Conservation (phyloP, 2,329 filamentous ascomycete species). For the Alternaria hordeiaustralica region DNA sequence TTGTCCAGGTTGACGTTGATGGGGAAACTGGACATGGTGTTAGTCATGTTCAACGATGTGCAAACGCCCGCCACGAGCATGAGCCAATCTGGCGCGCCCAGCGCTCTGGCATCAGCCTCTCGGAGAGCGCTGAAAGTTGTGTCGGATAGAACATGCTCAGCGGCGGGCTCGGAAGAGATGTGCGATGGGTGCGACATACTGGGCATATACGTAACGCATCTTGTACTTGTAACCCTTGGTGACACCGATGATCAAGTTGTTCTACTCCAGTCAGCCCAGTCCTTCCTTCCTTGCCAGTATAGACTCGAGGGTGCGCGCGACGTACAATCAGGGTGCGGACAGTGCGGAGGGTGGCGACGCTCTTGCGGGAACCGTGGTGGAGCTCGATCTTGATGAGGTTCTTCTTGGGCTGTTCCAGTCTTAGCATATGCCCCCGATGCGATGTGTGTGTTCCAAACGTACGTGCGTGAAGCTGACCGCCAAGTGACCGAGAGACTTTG, state of each 20-base stretch:
- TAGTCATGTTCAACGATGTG: slow-evolving; percentile 16
- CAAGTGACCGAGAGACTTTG: slow-evolving; percentile 95
- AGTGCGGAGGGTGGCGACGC: slow-evolving; percentile 95
- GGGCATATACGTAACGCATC: slow-evolving; percentile 99
- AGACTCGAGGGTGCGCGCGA: slow-evolving; percentile 14
- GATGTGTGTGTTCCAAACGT: slow-evolving; percentile 18
- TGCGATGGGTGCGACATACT: slow-evolving; percentile 51
- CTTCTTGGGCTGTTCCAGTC: slow-evolving; percentile 66
- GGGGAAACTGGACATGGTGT: slow-evolving; percentile 70
- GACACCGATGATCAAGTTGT: slow-evolving; percentile 98
- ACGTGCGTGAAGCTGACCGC: slow-evolving; percentile 89
- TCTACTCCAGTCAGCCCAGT: slow-evolving; percentile 48
- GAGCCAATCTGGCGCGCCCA: background rate
- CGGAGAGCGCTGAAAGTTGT: background rate
- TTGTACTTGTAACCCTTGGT: slow-evolving; percentile 99
- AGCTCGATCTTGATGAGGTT: slow-evolving; percentile 94
- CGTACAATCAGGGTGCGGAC: slow-evolving; percentile 87
- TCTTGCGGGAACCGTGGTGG: slow-evolving; percentile 98
- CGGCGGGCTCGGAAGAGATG: background rate
- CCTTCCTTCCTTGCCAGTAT: background rate
- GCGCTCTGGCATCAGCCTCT: background rate
- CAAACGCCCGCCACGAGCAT: background rate
- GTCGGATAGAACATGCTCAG: background rate
- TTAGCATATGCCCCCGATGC: slow-evolving; percentile 21
- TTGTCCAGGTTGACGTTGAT: slow-evolving; percentile 99